A percentile compares a stretch with the other conserved stretches of the same genome.
phyloP scores from a whole-genome alignment of 1,284 basidiomycete genomes.

The Dichomitus squalens region DNA sequence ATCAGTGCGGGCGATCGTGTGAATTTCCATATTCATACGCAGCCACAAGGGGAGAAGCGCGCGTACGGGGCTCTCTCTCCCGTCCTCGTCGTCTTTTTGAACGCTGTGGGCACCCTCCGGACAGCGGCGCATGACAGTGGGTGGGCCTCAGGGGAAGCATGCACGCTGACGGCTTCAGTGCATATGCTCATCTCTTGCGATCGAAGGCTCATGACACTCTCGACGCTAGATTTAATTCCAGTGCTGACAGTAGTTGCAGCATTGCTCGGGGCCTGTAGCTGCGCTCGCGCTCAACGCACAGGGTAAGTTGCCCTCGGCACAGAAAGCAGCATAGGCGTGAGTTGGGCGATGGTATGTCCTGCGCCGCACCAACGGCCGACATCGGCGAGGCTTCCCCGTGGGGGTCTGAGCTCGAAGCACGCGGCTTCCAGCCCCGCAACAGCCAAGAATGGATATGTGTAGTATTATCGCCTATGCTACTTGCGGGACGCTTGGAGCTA shows the following conservation, averaged over 20 bases:
- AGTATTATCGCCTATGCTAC: too few species aligned
- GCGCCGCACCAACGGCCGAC: slow-evolving; percentile 6
- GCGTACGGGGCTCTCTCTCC: neutral
- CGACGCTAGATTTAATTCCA: neutral
- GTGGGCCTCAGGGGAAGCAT: neutral
- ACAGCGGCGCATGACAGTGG: slow-evolving; percentile 7
- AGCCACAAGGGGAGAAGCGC: slow-evolving; percentile 1
- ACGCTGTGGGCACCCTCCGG: neutral
- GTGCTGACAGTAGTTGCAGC: neutral
- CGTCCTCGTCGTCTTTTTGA: slow-evolving; percentile 2
- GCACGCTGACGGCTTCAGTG: neutral
- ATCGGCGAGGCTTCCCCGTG: slow-evolving; percentile 1
- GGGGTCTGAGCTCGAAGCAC: neutral
- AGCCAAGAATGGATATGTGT: too few species aligned
- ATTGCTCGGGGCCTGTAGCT: neutral
- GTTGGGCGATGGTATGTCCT: neutral
- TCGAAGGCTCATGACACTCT: slow-evolving; percentile 1
- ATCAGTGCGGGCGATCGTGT: neutral
- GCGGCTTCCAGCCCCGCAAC: neutral
- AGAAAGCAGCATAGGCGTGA: neutral
- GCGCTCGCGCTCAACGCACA: neutral
- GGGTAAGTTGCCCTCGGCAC: neutral
- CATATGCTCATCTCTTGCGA: slow-evolving; percentile 1
- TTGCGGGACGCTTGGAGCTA: too few species aligned
- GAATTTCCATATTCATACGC: slow-evolving; percentile 8